A percentile compares a stretch with the other conserved stretches of the same genome.
phyloP scores from a whole-genome alignment of 2,329 filamentous ascomycete genomes.

The Tricladium varicosporioides region DNA sequence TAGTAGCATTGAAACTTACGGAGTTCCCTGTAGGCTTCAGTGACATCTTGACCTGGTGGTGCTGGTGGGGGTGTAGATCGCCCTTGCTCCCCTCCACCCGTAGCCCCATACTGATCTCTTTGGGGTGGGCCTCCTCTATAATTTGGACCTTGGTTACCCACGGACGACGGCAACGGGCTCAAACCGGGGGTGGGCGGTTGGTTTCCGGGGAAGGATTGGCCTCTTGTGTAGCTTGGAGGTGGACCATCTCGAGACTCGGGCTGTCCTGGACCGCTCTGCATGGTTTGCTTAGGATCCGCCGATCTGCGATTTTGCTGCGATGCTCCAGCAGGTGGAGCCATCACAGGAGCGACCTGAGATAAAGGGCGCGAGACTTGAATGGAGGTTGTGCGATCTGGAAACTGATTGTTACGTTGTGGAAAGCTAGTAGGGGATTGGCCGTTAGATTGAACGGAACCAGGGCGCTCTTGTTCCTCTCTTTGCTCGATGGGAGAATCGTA shows the following conservation, averaged over 20 bases:
- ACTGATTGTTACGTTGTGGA: constrained; percentile 20
- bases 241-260: constrained; percentile 28
- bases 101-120: constrained; percentile 28
- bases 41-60: constrained; percentile 29
- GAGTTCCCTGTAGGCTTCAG: constrained; percentile 42
- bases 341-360: constrained; percentile 25
- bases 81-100: constrained; percentile 38
- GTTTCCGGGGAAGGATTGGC: constrained; percentile 20
- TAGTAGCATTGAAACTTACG: constrained; percentile 33
- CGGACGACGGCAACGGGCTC: constrained; percentile 23
- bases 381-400: constrained; percentile 27
- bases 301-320: constrained; percentile 30
- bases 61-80: constrained; percentile 45
- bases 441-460: constrained; percentile 31
- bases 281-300: constrained; percentile 28
- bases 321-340: constrained; percentile 27
- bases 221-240: constrained; percentile 30
- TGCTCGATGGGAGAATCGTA: constrained; percentile 53
- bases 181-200: constrained; percentile 27
- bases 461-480: constrained; percentile 30
- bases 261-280: constrained; percentile 23
- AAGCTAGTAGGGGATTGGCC: constrained; percentile 27
- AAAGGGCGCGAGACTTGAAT: constrained; percentile 26
- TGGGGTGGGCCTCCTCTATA: constrained; percentile 35
- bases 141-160: constrained; percentile 24